Evolutionary conservation across 306 rosid species (phyloP).

Genomic region (Urtica urens): DNA sequence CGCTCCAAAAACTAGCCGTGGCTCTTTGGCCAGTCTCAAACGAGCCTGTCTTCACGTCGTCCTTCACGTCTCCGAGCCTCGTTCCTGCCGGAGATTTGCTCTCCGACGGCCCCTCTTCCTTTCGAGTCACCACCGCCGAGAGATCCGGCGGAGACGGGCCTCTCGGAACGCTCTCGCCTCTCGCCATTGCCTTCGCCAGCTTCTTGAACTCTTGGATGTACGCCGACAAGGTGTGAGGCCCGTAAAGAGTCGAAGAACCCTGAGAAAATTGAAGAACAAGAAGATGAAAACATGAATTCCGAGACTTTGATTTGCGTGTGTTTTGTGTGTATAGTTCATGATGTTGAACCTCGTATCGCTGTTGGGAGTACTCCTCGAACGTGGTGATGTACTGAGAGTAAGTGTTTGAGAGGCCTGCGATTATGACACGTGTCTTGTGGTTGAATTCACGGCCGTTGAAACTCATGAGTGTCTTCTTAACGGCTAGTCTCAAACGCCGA

Average conservation of each 20-base stretch:
- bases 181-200: constrained; percentile 58
- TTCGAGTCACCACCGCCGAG: constrained; percentile 35
- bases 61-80: constrained; percentile 55
- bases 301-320: not conserved
- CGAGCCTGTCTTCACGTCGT: constrained; percentile 46
- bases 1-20: constrained; percentile 62
- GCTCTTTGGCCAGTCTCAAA: constrained; percentile 42
- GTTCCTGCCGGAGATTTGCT: constrained; percentile 34
- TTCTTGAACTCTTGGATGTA: constrained; percentile 74
- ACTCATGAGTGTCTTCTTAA: constrained; percentile 48
- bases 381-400: constrained; percentile 77
- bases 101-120: constrained; percentile 26
- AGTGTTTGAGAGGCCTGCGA: constrained; percentile 81
- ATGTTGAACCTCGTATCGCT: constrained; percentile 57
- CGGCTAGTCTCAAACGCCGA: constrained; percentile 58
- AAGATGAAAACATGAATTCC: not conserved
- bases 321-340: not conserved
- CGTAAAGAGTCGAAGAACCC: constrained; percentile 86
- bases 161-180: constrained; percentile 24
- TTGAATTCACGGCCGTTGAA: constrained; percentile 45
- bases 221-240: constrained; percentile 81
- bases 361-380: constrained; percentile 61
- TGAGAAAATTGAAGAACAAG: constrained; percentile 9
- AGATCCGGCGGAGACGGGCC: constrained; percentile 65
- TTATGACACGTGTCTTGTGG: constrained; percentile 38